Base-by-base conservation (phyloP, 257 asterid species). In the Echites panduratus region DNA sequence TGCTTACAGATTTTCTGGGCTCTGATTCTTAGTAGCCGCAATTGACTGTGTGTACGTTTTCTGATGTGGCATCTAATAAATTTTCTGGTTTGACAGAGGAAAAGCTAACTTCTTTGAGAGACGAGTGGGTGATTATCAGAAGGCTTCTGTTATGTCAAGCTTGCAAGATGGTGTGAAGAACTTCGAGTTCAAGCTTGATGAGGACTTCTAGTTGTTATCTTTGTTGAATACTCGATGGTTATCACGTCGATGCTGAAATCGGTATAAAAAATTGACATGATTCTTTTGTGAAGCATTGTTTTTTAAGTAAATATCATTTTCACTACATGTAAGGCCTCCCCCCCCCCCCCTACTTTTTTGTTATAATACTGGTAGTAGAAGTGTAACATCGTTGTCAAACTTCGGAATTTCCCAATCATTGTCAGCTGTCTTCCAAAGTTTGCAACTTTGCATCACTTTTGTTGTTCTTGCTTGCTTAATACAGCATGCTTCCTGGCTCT, bases 21-120 rank as follows among this genome's bases (percentile, higher is more conserved):
- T 70, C 38, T 16, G 1, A 11, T 35, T 35, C 1, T 9, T 17
- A 9, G 10, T 35, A 0, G 16, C 62, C 45, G 35, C 29, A 54
- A n/a, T 1, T 54, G 29, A 19, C 61, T 24, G 27, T 16, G 24
- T 22, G 22, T 10, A 56, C 22, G 35, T 14, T n/a, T 43, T 26
- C 22, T n/a, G 26, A 12, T 38, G 70, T 7, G 17, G 27, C 16
- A 53, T 71, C 44, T 62, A 16, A 58, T 49, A 7, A 35, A 22
- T 68, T 38, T 75, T 70, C 38, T 61, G 45, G 13, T 70, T 77
- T 70, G 35, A 40, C 85, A 89, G 94, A 83, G 96, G 94, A 14
- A 91, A 91, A 79, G 58, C 94, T 6, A 91, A 89, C 90, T 89
- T 91, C 82, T 89, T 87, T 44, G 94, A 87, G 84, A 84, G 90